Percentiles rank a stretch among this genome's conserved stretches.
Conservation (phyloP, 768 basidiomycete genomes). For the Pleurotus giganteus region DNA sequence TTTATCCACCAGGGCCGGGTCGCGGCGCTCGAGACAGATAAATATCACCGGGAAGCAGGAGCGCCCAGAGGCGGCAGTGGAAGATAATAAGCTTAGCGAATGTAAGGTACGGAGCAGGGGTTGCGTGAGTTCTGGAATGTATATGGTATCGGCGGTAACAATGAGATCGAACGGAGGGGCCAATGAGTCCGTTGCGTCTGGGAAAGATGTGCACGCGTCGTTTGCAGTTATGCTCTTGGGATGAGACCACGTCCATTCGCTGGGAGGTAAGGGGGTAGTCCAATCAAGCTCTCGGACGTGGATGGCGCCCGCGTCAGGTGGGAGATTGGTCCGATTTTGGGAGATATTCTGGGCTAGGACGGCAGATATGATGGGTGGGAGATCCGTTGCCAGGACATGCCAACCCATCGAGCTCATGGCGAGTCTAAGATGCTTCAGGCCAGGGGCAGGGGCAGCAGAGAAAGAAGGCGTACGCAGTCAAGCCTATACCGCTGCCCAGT, state of each 20-base stretch:
- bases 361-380: constrained; percentile 55
- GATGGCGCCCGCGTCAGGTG: constrained; percentile 41
- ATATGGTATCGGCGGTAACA: constrained; percentile 82
- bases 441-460: constrained; percentile 1
- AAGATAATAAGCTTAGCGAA: constrained; percentile 43
- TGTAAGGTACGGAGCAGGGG: constrained; percentile 73
- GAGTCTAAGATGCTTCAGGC: constrained; percentile 39
- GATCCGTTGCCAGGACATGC: constrained; percentile 77
- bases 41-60: constrained; percentile 48
- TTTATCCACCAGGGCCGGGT: constrained; percentile 58
- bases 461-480: constrained; percentile 58
- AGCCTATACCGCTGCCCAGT: constrained; percentile 80
- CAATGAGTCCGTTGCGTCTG: constrained; percentile 23
- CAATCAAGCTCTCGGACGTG: constrained; percentile 71
- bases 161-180: constrained; percentile 73
- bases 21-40: constrained; percentile 75
- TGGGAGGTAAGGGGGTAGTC: constrained; percentile 44
- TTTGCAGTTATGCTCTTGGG: constrained; percentile 31
- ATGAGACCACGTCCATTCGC: constrained; percentile 56
- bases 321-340: constrained; percentile 38
- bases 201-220: constrained; percentile 16
- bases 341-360: constrained; percentile 65
- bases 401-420: constrained; percentile 67
- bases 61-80: constrained; percentile 18
- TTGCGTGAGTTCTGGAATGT: constrained; percentile 53